Percentiles rank a stretch among this genome's conserved stretches.
phyloP scores from a whole-genome alignment of 179 eudicot genomes.

The Drosera spatulata region DNA sequence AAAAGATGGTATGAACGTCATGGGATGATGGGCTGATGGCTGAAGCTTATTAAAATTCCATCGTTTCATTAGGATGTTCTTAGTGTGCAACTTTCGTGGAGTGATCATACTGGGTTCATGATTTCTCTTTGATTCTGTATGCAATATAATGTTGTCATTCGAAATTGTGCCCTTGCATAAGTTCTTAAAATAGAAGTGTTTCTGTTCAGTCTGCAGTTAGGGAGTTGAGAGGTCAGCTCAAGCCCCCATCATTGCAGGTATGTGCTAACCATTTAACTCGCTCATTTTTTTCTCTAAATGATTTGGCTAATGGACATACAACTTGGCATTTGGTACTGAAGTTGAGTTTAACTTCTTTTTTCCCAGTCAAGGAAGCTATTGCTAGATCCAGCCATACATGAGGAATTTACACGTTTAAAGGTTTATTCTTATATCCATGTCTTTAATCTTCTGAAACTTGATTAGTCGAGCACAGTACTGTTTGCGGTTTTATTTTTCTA shows the following conservation, averaged over 20 bases:
- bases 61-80: no score
- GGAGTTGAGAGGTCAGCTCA: constrained; percentile 82
- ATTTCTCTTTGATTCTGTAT: no score
- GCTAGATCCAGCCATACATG: constrained; percentile 98
- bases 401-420: constrained; percentile 91
- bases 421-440: constrained; percentile 21
- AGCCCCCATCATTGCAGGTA: constrained; percentile 99
- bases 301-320: not conserved
- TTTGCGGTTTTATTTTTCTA: not conserved
- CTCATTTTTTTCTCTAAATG: not conserved
- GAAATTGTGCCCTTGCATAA: not conserved
- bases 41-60: no score
- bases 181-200: constrained; percentile 4
- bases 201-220: constrained; percentile 69
- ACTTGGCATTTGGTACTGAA: not conserved
- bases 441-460: not conserved
- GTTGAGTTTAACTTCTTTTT: not conserved
- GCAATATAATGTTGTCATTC: not conserved
- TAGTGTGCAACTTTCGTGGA: no score
- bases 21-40: no score
- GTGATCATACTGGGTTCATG: no score
- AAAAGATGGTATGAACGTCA: no score
- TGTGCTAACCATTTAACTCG: not conserved
- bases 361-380: constrained; percentile 77
- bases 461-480: not conserved